Evolutionary conservation across 1,284 basidiomycete species (phyloP), one percentile per base, ranked within the genome.

Genomic region (Polyporus tsugae): DNA sequence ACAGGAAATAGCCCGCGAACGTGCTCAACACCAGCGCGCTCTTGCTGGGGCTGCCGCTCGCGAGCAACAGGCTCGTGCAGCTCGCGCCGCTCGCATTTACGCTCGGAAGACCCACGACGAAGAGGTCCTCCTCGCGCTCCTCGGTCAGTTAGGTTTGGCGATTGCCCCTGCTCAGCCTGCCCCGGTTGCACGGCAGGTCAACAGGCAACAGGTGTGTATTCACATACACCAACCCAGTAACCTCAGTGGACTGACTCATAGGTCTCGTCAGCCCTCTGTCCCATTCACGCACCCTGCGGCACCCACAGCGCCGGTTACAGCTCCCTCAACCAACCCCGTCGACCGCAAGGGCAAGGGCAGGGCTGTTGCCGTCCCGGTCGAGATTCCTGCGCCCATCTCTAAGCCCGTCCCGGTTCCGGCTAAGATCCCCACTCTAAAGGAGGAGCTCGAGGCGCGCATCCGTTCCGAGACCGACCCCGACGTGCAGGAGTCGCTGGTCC

Each of bases 311-410:
- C 5, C 58, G 6, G 38, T 10, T 15, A 39, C 39, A 15, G 38
- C 11, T 2, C 19, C 55, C 4, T 58, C 35, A 6, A 19, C 35
- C 5, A 2, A 4, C 13, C 62, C 39, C 13, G 42, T 53, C 17
- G 72, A 71, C 36, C 35, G 44, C 17, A 75, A 73, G 57, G 72
- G 72, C 33, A 73, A 75, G 65, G 71, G 67, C 5, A 71, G 70
- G 58, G 70, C 66, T 6, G 39, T 63, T 2, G 66, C 67, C 7
- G 53, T 63, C 6, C 62, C 65, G 1, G 36, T 17, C 7, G 36
- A 41, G 17, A 13, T 17, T 0, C n/a, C 60, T 5, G 6, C 58
- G 0, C 25, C 60, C 1, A 1, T 19, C 64, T 60, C 25, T 6
- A 25, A 9, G 36, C 4, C 19, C 13, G 10, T n/a, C 53, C 38